Conservation (phyloP, 805 yeast species). For the Monosporozyma siamensis region DNA sequence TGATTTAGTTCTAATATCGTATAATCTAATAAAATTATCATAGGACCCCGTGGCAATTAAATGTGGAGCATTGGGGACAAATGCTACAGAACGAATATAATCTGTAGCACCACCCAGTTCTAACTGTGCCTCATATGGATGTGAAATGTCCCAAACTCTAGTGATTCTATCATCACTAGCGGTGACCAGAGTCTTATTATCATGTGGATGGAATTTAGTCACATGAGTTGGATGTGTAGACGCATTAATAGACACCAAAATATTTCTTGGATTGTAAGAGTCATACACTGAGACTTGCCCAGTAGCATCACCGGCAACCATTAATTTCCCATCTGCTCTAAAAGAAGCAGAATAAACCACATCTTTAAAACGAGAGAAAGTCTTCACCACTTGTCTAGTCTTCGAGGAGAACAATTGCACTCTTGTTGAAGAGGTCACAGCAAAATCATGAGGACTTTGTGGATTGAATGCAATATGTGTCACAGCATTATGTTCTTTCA, state of each 20-base stretch:
- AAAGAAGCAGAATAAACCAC: constrained; percentile 88
- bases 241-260: constrained; percentile 73
- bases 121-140: constrained; percentile 59
- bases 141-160: constrained; percentile 81
- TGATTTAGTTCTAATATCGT: constrained; percentile 58
- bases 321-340: constrained; percentile 79
- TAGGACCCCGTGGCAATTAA: constrained; percentile 89
- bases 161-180: constrained; percentile 88
- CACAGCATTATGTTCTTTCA: constrained; percentile 88
- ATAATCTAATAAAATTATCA: constrained; percentile 77
- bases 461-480: constrained; percentile 86
- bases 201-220: constrained; percentile 76
- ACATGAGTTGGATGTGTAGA: constrained; percentile 86
- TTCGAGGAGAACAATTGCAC: constrained; percentile 90
- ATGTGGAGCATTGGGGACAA: constrained; percentile 67
- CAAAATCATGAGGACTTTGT: constrained; percentile 78
- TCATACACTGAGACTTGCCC: constrained; percentile 90
- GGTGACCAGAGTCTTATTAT: constrained; percentile 55
- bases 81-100: constrained; percentile 74
- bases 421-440: constrained; percentile 83
- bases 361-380: constrained; percentile 81
- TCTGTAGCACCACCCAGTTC: constrained; percentile 72
- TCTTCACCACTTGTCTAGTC: constrained; percentile 82
- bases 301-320: constrained; percentile 92
- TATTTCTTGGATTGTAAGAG: constrained; percentile 65